Evolutionary conservation across 352 stramenopile species (phyloP).

Genomic region (Saprolegnia parasitica): DNA sequence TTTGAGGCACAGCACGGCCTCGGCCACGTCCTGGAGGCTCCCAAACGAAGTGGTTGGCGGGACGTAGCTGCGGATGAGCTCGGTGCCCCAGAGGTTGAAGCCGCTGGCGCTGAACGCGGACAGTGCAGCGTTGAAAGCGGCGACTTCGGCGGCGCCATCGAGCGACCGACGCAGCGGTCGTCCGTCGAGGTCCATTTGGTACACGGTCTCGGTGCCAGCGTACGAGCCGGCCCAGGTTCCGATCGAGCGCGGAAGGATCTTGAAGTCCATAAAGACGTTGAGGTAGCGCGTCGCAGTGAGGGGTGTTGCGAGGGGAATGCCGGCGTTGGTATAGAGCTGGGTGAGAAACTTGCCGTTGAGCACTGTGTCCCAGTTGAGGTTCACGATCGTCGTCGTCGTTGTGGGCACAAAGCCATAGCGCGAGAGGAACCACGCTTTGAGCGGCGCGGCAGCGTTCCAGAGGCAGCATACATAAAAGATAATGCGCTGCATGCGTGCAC

Average conservation of each 20-base stretch:
- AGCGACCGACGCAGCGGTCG: not conserved
- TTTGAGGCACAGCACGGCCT: conserved; percentile 15
- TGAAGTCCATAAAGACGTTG: conserved; percentile 4
- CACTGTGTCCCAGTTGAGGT: not conserved
- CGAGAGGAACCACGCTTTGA: conserved; percentile 1
- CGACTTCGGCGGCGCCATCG: not conserved
- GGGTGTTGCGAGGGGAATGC: not conserved
- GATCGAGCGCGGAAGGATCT: not conserved
- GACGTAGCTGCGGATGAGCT: not conserved
- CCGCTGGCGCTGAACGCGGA: not conserved
- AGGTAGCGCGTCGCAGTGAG: not conserved
- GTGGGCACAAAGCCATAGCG: conserved; percentile 3
- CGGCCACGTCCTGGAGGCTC: not conserved
- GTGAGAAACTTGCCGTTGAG: conserved; percentile 7
- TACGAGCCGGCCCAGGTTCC: not conserved
- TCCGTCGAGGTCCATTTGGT: conserved; percentile 3
- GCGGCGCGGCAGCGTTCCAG: not conserved
- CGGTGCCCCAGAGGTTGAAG: not conserved
- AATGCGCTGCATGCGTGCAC: no score
- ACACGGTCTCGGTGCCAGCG: not conserved
- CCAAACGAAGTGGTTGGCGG: not conserved
- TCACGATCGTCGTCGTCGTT: not conserved
- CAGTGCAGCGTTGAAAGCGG: not conserved
- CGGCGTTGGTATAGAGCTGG: not conserved
- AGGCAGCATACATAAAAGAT: not conserved